phyloP scores from a whole-genome alignment of 148 eudicot species.

The Linanthus parryae region DNA sequence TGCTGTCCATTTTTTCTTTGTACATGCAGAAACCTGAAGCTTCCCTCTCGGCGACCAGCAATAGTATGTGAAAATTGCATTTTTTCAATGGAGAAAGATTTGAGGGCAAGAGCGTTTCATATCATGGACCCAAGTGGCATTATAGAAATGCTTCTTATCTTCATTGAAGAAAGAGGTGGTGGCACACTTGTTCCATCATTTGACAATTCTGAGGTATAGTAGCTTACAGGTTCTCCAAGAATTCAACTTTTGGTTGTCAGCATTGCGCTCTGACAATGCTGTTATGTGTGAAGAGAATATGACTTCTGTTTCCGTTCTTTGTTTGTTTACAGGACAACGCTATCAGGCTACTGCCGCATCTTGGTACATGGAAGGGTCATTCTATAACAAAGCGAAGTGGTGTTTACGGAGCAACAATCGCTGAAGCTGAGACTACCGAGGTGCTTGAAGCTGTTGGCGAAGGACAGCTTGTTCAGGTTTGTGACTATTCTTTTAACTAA shows the following conservation, averaged over 20 bases:
- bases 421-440: slow-evolving; percentile 64
- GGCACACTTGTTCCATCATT: slow-evolving; percentile 42
- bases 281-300: background rate
- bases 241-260: background rate
- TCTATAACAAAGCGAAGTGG: slow-evolving; percentile 90
- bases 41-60: slow-evolving; percentile 84
- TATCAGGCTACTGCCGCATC: slow-evolving; percentile 58
- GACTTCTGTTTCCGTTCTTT: background rate
- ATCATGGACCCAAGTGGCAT: slow-evolving; percentile 79
- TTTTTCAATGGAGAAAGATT: slow-evolving; percentile 60
- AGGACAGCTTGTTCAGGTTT: slow-evolving; percentile 78
- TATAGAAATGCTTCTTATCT: slow-evolving; percentile 77
- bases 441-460: slow-evolving; percentile 53
- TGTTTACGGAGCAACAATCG: slow-evolving; percentile 85
- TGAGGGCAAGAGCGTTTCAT: slow-evolving; percentile 86
- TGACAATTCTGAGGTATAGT: slow-evolving; percentile 36
- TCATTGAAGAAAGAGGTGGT: slow-evolving; percentile 71
- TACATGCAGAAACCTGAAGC: slow-evolving; percentile 65
- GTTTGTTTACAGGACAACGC: slow-evolving; percentile 34
- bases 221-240: background rate
- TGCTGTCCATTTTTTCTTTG: background rate
- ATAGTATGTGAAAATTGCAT: slow-evolving; percentile 93
- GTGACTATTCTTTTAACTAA: slow-evolving; percentile 7
- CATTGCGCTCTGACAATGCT: background rate
- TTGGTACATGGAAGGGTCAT: slow-evolving; percentile 85